A percentile compares a stretch with the other conserved stretches of the same genome.
Conservation (phyloP, 148 eudicot genomes). For the Simmondsia chinensis region DNA sequence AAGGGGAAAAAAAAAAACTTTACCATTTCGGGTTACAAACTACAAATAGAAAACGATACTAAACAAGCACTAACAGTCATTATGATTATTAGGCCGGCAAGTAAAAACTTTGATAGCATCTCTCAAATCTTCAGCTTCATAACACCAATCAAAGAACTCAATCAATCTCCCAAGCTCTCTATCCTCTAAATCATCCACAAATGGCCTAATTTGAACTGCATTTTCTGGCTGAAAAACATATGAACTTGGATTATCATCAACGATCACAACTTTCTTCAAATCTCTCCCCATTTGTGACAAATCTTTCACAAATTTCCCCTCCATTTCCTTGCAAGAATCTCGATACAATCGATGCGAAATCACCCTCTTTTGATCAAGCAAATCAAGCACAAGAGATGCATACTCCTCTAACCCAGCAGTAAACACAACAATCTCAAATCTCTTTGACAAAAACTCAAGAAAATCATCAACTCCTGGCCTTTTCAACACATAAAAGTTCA, state of each 20-base stretch:
- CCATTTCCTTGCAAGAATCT: slow-evolving; percentile 55
- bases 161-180: slow-evolving; percentile 38
- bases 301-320: slow-evolving; percentile 84
- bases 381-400: slow-evolving; percentile 56
- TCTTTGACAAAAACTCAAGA: slow-evolving; percentile 27
- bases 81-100: no score
- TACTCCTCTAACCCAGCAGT: slow-evolving; percentile 80
- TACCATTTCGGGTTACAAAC: no score
- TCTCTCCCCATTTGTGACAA: slow-evolving; percentile 63
- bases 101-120: slow-evolving; percentile 42
- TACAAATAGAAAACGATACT: no score
- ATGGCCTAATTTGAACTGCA: slow-evolving; percentile 54
- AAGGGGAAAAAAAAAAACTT: no score
- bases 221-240: slow-evolving; percentile 59
- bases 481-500: slow-evolving; percentile 56
- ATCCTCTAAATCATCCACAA: slow-evolving; percentile 51
- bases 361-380: slow-evolving; percentile 30
- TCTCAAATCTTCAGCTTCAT: slow-evolving; percentile 47
- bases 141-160: slow-evolving; percentile 29
- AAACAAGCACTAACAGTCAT: no score
- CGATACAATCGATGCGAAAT: slow-evolving; percentile 60
- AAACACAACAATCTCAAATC: slow-evolving; percentile 66
- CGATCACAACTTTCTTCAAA: slow-evolving; percentile 43
- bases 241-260: slow-evolving; percentile 86
- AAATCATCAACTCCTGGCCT: slow-evolving; percentile 72